phyloP scores from a whole-genome alignment of 2,329 filamentous ascomycete genomes.

The Corinectria fuckeliana region DNA sequence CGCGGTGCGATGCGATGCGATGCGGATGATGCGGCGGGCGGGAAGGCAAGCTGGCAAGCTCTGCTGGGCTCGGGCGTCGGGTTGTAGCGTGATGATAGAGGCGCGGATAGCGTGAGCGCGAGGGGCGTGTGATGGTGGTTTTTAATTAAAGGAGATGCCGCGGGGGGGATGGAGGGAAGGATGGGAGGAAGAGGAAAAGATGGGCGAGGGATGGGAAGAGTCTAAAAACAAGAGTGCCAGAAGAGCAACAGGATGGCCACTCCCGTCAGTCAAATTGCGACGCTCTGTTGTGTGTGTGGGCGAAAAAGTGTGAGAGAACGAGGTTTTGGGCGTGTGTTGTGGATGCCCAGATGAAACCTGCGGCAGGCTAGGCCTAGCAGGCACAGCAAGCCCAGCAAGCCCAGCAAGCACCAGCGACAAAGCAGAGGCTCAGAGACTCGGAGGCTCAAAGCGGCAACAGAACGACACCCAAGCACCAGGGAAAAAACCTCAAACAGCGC shows the following conservation, averaged over 20 bases:
- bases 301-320: conserved; percentile 16
- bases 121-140: conserved; percentile 34
- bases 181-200: not conserved
- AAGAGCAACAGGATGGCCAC: not conserved
- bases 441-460: not conserved
- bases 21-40: conserved; percentile 27
- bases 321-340: conserved; percentile 25
- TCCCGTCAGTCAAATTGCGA: conserved; percentile 22
- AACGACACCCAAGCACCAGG: conserved; percentile 11
- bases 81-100: conserved; percentile 35
- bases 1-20: conserved; percentile 17
- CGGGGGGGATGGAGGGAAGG: conserved; percentile 13
- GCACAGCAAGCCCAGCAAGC: too few species aligned
- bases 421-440: conserved; percentile 6
- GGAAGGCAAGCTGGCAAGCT: too few species aligned
- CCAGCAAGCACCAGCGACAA: conserved; percentile 25
- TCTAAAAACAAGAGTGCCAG: not conserved
- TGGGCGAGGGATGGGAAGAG: not conserved
- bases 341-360: conserved; percentile 21
- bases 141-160: conserved; percentile 34
- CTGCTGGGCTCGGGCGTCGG: too few species aligned
- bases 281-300: conserved; percentile 15
- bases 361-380: conserved; percentile 13
- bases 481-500: conserved; percentile 15
- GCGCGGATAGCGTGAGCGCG: conserved; percentile 34